A percentile compares a stretch with the other conserved stretches of the same genome.
phyloP scores from a whole-genome alignment of 2,329 filamentous ascomycete species.

The Aspergillus caelatus region DNA sequence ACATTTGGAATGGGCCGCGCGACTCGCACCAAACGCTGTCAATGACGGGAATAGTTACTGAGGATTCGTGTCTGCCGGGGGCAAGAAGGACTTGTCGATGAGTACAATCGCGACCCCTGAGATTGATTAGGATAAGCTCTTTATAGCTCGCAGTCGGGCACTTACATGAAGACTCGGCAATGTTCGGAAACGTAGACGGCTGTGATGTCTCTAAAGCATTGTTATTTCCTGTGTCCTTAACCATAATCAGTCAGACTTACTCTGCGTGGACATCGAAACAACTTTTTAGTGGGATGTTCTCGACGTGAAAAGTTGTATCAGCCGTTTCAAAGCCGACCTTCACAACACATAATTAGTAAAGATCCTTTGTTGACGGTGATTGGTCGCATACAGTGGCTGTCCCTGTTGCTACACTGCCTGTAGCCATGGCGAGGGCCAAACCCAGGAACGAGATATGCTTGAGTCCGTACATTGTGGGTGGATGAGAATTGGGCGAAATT shows the following conservation, averaged over 20 bases:
- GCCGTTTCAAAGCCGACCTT: slow-evolving; percentile 20
- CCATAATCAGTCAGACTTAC: slow-evolving; percentile 3
- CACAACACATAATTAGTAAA: background rate
- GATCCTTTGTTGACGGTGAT: no score
- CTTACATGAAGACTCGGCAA: slow-evolving; percentile 9
- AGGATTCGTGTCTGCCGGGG: background rate
- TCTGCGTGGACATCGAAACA: slow-evolving; percentile 14
- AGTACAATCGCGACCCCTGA: slow-evolving; percentile 1
- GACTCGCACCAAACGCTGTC: background rate
- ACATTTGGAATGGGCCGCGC: background rate
- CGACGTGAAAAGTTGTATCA: slow-evolving; percentile 6
- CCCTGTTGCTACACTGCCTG: background rate
- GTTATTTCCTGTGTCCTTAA: background rate
- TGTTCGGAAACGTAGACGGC: background rate
- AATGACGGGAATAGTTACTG: background rate
- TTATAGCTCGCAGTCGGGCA: background rate
- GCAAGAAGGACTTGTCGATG: background rate
- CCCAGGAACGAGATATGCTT: slow-evolving; percentile 2
- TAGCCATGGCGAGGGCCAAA: background rate
- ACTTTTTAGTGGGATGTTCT: slow-evolving; percentile 10
- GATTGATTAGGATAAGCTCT: background rate
- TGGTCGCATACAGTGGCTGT: slow-evolving; percentile 1
- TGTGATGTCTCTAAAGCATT: background rate
- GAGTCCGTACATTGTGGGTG: slow-evolving; percentile 4
- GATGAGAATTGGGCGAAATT: background rate